Conservation (phyloP, 2,329 filamentous ascomycete genomes). For the Calonectria naviculata region DNA sequence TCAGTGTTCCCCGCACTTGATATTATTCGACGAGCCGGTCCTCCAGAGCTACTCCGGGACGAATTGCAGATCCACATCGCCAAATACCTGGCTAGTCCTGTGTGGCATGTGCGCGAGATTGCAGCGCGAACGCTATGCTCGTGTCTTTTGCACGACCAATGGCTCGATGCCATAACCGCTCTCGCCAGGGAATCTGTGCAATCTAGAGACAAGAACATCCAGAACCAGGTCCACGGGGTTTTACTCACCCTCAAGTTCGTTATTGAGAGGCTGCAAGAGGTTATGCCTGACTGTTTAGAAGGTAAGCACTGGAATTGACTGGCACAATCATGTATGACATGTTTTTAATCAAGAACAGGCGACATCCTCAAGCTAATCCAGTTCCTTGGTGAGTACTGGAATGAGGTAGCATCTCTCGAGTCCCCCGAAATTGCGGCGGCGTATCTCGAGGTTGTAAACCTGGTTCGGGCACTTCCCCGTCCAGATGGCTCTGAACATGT, state of each 20-base stretch:
- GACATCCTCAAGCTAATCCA: conserved; percentile 43
- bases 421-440: conserved; percentile 58
- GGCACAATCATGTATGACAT: neutral
- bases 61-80: conserved; percentile 69
- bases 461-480: conserved; percentile 48
- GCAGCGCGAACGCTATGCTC: conserved; percentile 79
- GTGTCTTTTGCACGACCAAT: conserved; percentile 64
- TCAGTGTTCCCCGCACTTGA: conserved; percentile 87
- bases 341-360: conserved; percentile 36
- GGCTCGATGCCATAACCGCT: conserved; percentile 54
- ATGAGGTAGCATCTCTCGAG: conserved; percentile 34
- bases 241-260: conserved; percentile 68
- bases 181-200: conserved; percentile 48
- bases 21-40: conserved; percentile 78
- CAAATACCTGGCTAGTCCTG: conserved; percentile 72
- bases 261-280: conserved; percentile 63
- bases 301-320: conserved; percentile 48
- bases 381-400: conserved; percentile 42
- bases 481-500: conserved; percentile 30
- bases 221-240: conserved; percentile 69
- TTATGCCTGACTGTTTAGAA: conserved; percentile 54
- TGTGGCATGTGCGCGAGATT: conserved; percentile 87
- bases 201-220: conserved; percentile 41
- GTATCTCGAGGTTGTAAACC: conserved; percentile 59
- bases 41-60: conserved; percentile 66